Conservation (phyloP, 116 monocot genomes). For the Cymodocea nodosa region DNA sequence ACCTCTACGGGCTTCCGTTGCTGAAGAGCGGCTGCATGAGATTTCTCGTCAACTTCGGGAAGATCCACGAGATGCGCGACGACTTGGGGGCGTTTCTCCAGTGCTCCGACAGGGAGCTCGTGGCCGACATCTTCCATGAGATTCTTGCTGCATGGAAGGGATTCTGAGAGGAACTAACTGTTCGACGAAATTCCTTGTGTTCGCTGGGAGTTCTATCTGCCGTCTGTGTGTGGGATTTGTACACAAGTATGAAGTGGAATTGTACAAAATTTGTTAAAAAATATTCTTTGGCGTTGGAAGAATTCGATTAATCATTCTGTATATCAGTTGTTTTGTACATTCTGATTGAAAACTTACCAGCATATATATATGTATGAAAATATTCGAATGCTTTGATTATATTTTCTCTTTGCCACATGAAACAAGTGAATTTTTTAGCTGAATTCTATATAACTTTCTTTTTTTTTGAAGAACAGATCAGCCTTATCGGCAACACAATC, state of each 20-base stretch:
- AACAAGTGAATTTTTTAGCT: too few species aligned
- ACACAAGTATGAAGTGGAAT: background rate
- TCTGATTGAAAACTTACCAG: too few species aligned
- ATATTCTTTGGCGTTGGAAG: too few species aligned
- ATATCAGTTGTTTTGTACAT: too few species aligned
- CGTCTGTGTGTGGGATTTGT: too few species aligned
- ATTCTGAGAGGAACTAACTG: conserved; percentile 10
- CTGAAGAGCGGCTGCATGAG: conserved; percentile 36
- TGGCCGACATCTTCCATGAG: conserved; percentile 28
- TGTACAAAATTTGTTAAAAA: background rate
- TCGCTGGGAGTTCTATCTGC: background rate
- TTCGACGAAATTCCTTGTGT: background rate
- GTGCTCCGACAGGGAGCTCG: conserved; percentile 25
- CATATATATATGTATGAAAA: too few species aligned
- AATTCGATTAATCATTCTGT: too few species aligned
- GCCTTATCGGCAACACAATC: too few species aligned
- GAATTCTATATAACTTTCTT: too few species aligned
- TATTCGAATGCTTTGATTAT: too few species aligned
- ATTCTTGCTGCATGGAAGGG: conserved; percentile 31
- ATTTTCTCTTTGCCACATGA: too few species aligned
- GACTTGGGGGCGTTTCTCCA: conserved; percentile 22
- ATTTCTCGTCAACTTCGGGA: conserved; percentile 29
- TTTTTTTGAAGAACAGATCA: too few species aligned
- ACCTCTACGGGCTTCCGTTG: conserved; percentile 17
- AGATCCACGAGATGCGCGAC: conserved; percentile 22